Percentiles rank a stretch among this genome's conserved stretches.
Conservation (phyloP, 83 land plant species). For the Diphasiastrum complanatum region DNA sequence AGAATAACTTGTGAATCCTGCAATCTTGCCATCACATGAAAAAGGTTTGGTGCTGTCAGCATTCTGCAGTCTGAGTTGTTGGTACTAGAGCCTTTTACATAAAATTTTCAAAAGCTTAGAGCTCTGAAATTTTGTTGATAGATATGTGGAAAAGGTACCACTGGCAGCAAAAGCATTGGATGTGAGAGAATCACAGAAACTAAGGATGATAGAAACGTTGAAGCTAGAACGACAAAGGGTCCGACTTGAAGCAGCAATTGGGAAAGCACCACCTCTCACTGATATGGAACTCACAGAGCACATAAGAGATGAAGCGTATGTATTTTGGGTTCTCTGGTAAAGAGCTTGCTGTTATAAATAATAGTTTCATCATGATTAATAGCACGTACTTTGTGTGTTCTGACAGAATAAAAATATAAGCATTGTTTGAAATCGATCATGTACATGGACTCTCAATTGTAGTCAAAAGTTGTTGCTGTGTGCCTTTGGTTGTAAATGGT, state of each 20-base stretch:
- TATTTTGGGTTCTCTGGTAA: constrained; percentile 6
- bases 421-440: too few species aligned
- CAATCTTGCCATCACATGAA: too few species aligned
- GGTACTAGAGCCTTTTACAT: not conserved
- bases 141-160: constrained; percentile 94
- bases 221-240: constrained; percentile 63
- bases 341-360: not conserved
- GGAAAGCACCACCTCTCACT: constrained; percentile 78
- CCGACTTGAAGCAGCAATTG: constrained; percentile 77
- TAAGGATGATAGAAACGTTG: constrained; percentile 61
- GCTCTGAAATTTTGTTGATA: constrained; percentile 16
- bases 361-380: too few species aligned
- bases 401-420: too few species aligned
- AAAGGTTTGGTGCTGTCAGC: too few species aligned
- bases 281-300: constrained; percentile 76
- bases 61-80: too few species aligned
- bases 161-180: constrained; percentile 83
- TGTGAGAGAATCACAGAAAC: constrained; percentile 75
- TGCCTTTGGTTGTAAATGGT: too few species aligned
- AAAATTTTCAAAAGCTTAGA: constrained; percentile 1
- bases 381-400: too few species aligned
- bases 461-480: too few species aligned
- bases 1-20: too few species aligned
- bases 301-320: constrained; percentile 88
- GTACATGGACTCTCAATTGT: too few species aligned